Conservation (phyloP, 257 asterid species). For the Rauvolfia tetraphylla region DNA sequence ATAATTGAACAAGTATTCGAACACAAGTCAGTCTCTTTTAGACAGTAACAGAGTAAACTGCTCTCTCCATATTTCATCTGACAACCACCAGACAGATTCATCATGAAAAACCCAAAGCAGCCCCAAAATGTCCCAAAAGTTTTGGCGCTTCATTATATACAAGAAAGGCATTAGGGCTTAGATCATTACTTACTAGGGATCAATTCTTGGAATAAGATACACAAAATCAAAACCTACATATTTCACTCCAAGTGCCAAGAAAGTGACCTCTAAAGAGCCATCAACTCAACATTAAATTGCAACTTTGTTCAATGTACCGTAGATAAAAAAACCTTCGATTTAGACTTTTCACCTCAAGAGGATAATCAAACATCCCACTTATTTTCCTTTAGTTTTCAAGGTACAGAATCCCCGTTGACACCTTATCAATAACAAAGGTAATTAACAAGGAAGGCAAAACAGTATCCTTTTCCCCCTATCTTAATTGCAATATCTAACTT, state of each 20-base stretch:
- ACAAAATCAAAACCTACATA: slow-evolving; percentile 20
- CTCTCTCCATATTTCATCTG: neutral
- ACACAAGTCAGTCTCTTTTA: neutral
- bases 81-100: slow-evolving; percentile 3
- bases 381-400: slow-evolving; percentile 20
- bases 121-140: slow-evolving; percentile 12
- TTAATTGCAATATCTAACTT: slow-evolving; percentile 23
- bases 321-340: slow-evolving; percentile 6
- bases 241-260: slow-evolving; percentile 22
- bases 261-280: slow-evolving; percentile 25
- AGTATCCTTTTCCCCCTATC: slow-evolving; percentile 18
- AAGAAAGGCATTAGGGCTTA: neutral
- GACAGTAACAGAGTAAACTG: neutral
- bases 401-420: slow-evolving; percentile 16
- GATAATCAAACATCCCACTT: slow-evolving; percentile 24
- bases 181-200: slow-evolving; percentile 16
- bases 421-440: slow-evolving; percentile 24
- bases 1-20: neutral
- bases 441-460: slow-evolving; percentile 16
- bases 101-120: slow-evolving; percentile 8
- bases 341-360: slow-evolving; percentile 28
- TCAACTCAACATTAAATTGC: slow-evolving; percentile 22
- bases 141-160: slow-evolving; percentile 6
- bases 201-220: slow-evolving; percentile 12
- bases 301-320: slow-evolving; percentile 19